These are phyloP conservation scores for Elsinoe arachidis DNA, from an alignment of 2,329 filamentous ascomycete genomes.

Conservation along the genomic window DNA sequence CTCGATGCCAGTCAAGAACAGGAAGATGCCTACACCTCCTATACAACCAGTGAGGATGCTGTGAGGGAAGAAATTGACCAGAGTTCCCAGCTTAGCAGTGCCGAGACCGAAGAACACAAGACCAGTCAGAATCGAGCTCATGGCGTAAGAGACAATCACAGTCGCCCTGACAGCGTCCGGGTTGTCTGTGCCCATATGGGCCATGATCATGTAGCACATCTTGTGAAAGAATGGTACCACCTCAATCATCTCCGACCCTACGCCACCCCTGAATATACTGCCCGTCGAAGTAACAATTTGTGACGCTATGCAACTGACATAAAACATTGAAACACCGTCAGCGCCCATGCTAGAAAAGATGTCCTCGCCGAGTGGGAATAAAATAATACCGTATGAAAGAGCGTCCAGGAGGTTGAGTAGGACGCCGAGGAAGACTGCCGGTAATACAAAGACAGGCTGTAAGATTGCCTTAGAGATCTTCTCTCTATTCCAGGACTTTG, in stretches of 20 bases:
- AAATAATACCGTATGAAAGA: constrained; percentile 77
- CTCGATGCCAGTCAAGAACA: constrained; percentile 84
- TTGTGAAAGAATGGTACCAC: constrained; percentile 98
- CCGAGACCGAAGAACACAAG: constrained; percentile 88
- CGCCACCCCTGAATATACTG: constrained; percentile 80
- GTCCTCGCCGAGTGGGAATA: constrained; percentile 83
- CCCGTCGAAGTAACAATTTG: constrained; percentile 84
- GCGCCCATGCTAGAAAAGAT: constrained; percentile 80
- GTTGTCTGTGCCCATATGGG: constrained; percentile 67
- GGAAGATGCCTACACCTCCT: constrained; percentile 91
- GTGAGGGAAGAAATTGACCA: constrained; percentile 93
- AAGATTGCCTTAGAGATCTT: constrained; percentile 59
- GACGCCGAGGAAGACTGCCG: constrained; percentile 79
- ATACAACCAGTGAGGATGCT: constrained; percentile 97
- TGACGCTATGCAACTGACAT: constrained; percentile 91
- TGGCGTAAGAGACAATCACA: constrained; percentile 81
- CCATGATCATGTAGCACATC: constrained; percentile 85
- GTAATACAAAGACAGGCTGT: constrained; percentile 62
- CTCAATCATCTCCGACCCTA: constrained; percentile 97
- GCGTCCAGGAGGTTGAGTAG: constrained; percentile 91
- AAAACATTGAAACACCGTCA: constrained; percentile 96
- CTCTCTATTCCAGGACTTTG: constrained; percentile 63
- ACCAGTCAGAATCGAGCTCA: constrained; percentile 86
- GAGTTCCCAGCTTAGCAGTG: constrained; percentile 73
- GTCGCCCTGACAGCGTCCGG: constrained; percentile 85